Conservation (phyloP, 2,329 filamentous ascomycete genomes). For the Fusarium nematophilum region DNA sequence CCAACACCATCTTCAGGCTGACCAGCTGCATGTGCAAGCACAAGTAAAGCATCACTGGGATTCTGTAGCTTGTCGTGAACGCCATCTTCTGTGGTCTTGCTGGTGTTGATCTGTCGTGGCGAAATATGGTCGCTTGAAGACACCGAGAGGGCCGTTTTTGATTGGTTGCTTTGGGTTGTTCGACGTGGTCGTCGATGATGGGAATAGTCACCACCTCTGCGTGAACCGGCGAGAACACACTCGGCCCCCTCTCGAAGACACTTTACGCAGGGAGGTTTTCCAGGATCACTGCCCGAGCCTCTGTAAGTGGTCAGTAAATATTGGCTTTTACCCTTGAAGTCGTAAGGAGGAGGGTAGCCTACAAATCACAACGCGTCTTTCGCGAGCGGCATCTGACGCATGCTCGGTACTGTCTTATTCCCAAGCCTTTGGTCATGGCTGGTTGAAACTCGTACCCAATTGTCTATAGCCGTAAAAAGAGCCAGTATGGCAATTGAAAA, state of each 20-base stretch:
- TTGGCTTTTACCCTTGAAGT: too few relatives aligned
- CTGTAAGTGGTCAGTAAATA: too few relatives aligned
- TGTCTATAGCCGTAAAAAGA: conserved; percentile 1
- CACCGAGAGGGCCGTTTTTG: conserved; percentile 6
- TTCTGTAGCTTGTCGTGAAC: too few relatives aligned
- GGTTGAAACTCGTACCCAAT: not conserved
- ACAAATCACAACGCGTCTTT: conserved; percentile 25
- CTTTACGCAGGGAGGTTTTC: conserved; percentile 20
- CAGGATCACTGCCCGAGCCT: conserved; percentile 8
- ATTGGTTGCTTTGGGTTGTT: not conserved
- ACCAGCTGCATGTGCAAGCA: too few relatives aligned
- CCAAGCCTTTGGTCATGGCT: conserved; percentile 21
- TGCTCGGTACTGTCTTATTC: conserved; percentile 19
- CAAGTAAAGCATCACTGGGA: too few relatives aligned
- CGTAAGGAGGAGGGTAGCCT: too few relatives aligned
- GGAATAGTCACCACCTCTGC: conserved; percentile 20
- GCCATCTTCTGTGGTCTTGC: too few relatives aligned
- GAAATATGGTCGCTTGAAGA: conserved; percentile 15
- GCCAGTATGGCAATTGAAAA: not conserved
- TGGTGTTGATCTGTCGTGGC: not conserved
- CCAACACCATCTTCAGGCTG: too few relatives aligned
- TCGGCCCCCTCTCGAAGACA: conserved; percentile 22
- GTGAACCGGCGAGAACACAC: conserved; percentile 12
- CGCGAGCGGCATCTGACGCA: conserved; percentile 19
- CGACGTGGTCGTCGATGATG: conserved; percentile 13